Conservation (phyloP, 75 land plant genomes). For the Picea glauca region DNA sequence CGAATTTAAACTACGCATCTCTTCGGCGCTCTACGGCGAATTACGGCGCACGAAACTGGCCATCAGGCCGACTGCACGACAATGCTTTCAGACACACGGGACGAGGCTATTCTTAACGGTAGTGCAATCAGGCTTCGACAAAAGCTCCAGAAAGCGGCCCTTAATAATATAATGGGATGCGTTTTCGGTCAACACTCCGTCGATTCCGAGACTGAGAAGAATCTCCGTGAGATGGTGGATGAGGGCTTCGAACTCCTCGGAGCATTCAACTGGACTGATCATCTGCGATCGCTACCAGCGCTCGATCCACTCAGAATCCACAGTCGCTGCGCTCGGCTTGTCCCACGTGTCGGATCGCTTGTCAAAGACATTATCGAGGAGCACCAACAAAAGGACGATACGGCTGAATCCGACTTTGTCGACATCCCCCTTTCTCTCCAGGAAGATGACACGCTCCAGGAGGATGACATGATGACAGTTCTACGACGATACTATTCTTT, state of each 20-base stretch:
- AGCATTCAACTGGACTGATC: too few relatives aligned
- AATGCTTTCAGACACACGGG: too few relatives aligned
- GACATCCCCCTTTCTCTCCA: too few relatives aligned
- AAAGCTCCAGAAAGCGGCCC: too few relatives aligned
- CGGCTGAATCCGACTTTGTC: conserved; percentile 10
- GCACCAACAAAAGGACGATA: too few relatives aligned
- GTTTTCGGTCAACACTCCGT: conserved; percentile 27
- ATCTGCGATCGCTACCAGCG: too few relatives aligned
- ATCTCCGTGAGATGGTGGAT: conserved; percentile 9
- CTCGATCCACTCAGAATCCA: too few relatives aligned
- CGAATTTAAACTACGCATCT: too few relatives aligned
- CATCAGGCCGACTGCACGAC: background rate
- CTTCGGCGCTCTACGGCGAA: too few relatives aligned
- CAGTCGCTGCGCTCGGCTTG: conserved; percentile 46
- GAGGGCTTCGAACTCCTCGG: conserved; percentile 73
- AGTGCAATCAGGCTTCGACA: conserved; percentile 16
- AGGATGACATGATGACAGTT: conserved; percentile 42
- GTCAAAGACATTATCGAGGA: conserved; percentile 40
- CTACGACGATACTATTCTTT: background rate
- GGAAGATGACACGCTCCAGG: conserved; percentile 30
- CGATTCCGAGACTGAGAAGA: conserved; percentile 11
- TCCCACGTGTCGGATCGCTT: conserved; percentile 31
- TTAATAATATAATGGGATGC: conserved; percentile 22
- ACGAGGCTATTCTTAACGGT: background rate
- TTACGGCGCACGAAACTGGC: background rate